These are phyloP conservation scores for Marsdenia floribunda DNA, from an alignment of 257 asterid genomes.

Conservation along the genomic window DNA sequence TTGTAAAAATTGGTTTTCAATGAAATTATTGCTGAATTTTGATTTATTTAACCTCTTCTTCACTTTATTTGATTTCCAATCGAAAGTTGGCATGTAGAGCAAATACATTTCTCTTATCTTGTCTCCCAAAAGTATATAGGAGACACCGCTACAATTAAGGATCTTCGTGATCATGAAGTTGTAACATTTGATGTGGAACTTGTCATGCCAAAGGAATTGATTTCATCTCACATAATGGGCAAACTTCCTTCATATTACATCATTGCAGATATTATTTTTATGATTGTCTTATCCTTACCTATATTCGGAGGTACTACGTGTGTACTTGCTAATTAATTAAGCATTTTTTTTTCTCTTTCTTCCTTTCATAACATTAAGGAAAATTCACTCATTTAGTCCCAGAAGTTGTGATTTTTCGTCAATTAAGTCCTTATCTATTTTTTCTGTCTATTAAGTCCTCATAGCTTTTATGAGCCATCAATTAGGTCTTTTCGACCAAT, in stretches of 20 bases:
- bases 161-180: conserved; percentile 59
- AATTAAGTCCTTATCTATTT: too few relatives aligned
- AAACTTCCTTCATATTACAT: conserved; percentile 88
- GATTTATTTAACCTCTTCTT: conserved; percentile 11
- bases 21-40: too few relatives aligned
- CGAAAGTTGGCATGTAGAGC: conserved; percentile 96
- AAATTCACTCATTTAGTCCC: too few relatives aligned
- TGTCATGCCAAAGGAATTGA: conserved; percentile 54
- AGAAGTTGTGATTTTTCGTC: too few relatives aligned
- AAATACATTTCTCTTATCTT: conserved; percentile 85
- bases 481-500: too few relatives aligned
- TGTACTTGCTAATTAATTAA: too few relatives aligned
- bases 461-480: too few relatives aligned
- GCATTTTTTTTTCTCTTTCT: too few relatives aligned
- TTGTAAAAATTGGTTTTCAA: too few relatives aligned
- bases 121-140: conserved; percentile 87
- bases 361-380: too few relatives aligned
- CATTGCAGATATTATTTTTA: conserved; percentile 78
- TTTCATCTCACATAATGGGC: conserved; percentile 93
- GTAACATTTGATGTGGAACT: conserved; percentile 58
- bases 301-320: conserved; percentile 65
- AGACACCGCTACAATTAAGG: conserved; percentile 63
- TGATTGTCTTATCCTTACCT: conserved; percentile 86
- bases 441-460: too few relatives aligned
- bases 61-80: conserved; percentile 45